Evolutionary conservation across 2,329 filamentous ascomycete genomes (phyloP), one percentile per base, ranked within the genome.

Genomic region (Microsporum audouinii): DNA sequence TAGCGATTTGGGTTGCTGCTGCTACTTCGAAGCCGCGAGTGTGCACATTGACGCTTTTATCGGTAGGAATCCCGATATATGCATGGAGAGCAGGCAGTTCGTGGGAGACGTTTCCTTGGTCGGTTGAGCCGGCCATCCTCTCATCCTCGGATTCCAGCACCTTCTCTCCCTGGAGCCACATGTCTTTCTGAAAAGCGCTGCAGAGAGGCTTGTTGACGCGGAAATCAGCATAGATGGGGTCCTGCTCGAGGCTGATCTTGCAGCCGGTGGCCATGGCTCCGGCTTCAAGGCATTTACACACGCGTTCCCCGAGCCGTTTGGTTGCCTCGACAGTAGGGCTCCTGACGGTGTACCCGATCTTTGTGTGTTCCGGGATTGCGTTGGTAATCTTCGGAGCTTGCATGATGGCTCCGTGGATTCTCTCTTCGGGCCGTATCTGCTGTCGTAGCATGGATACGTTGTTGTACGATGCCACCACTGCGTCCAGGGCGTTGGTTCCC

Each of bases 401-500:
- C 0, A 74, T 76, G 61, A 84, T 79, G 55, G 80, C 74, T 0
- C 79, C 73, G 60, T 81, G 77, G 12, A 81, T 72, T 41, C 78
- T 75, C 60, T 79, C 73, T n/a, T 76, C 76, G 0, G 80, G 77
- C 61, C 75, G 74, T 2, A 79, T 76, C 66, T 84, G 81, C 68
- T 83, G 81, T 1, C 82, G 75, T 4, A 84, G 72, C 2, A 79
- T 73, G 0, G 77, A 78, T 5, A 84, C 67, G 41, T 65, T 68
- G 59, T 67, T 68, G 62, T 73, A 73, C 8, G 68, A 76, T 1
- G 73, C 72, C 2, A 83, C 72, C 4, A 80, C 69, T 0, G 80
- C 81, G 63, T 84, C 82, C 0, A 83, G 73, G 0, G 82, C 81
- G 66, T 84, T 84, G 63, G 78, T 74, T 0, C 82, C 82, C 6